A percentile compares a stretch with the other conserved stretches of the same genome.
Conservation (phyloP, 2,329 filamentous ascomycete species). For the Xylariales sp. region DNA sequence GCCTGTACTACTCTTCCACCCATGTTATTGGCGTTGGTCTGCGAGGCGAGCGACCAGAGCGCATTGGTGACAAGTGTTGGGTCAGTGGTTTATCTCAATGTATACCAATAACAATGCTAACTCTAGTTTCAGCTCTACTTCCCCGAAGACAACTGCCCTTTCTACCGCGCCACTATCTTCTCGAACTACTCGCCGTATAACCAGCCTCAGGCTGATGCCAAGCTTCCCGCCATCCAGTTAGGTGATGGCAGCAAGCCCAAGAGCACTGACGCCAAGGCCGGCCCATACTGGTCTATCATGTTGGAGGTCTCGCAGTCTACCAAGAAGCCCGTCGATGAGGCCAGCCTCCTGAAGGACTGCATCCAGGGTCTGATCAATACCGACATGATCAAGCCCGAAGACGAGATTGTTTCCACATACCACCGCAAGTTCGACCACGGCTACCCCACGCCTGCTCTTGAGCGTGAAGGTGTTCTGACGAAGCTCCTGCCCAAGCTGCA, state of each 20-base stretch:
- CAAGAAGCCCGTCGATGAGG: slow-evolving; percentile 88
- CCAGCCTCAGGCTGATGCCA: slow-evolving; percentile 76
- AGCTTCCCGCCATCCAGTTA: slow-evolving; percentile 81
- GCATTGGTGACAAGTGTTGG: slow-evolving; percentile 99
- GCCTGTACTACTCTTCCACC: slow-evolving; percentile 92
- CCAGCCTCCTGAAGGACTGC: slow-evolving; percentile 80
- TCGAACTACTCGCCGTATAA: slow-evolving; percentile 99
- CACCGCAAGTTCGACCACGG: slow-evolving; percentile 97
- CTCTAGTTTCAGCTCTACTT: slow-evolving; percentile 73
- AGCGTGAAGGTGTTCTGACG: slow-evolving; percentile 92
- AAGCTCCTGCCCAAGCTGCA: slow-evolving; percentile 90
- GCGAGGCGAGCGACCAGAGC: slow-evolving; percentile 84
- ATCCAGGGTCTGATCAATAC: slow-evolving; percentile 98
- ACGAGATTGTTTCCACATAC: slow-evolving; percentile 97
- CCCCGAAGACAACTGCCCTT: slow-evolving; percentile 96
- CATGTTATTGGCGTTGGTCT: slow-evolving; percentile 97
- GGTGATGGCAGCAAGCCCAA: slow-evolving; percentile 79
- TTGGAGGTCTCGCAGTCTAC: slow-evolving; percentile 93
- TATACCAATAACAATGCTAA: slow-evolving; percentile 18
- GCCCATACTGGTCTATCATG: slow-evolving; percentile 99
- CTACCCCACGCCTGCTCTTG: slow-evolving; percentile 90
- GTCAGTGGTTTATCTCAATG: slow-evolving; percentile 36
- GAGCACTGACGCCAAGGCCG: slow-evolving; percentile 69
- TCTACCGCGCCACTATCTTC: slow-evolving; percentile 99
- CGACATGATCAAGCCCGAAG: slow-evolving; percentile 83